These are phyloP conservation scores for Cytidiella melzeri DNA, from an alignment of 768 basidiomycete genomes.

Conservation along the genomic window DNA sequence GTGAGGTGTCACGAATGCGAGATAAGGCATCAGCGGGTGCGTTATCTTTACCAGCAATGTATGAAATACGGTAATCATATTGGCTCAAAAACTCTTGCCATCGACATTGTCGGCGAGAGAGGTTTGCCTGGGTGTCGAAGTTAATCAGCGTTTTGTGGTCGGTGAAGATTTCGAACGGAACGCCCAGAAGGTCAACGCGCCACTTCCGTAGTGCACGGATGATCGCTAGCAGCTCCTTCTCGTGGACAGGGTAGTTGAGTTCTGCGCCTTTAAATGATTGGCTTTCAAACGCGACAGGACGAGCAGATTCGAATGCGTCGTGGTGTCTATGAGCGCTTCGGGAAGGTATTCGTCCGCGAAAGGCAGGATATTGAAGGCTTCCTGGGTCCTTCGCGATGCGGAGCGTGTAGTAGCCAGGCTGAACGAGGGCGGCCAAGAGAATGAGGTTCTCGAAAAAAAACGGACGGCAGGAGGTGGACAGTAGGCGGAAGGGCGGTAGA, in stretches of 20 bases:
- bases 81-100: constrained; percentile 34
- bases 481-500: too few relatives aligned
- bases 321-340: too few relatives aligned
- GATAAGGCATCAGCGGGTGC: constrained; percentile 40
- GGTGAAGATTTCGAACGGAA: too few relatives aligned
- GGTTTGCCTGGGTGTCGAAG: constrained; percentile 27
- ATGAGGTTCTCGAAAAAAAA: too few relatives aligned
- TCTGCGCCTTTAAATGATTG: constrained; percentile 29
- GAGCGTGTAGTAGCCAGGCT: too few relatives aligned
- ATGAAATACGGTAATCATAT: constrained; percentile 31
- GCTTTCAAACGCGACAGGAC: constrained; percentile 27
- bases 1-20: constrained; percentile 22
- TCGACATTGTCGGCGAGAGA: constrained; percentile 27
- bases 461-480: too few relatives aligned
- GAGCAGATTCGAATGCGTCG: constrained; percentile 19
- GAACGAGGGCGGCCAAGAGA: too few relatives aligned
- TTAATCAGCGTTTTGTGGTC: constrained; percentile 32
- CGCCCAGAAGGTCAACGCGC: constrained; percentile 15
- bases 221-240: constrained; percentile 34
- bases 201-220: constrained; percentile 24
- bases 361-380: too few relatives aligned
- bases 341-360: too few relatives aligned
- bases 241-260: constrained; percentile 33
- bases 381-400: too few relatives aligned
- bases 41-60: constrained; percentile 34